A percentile compares a stretch with the other conserved stretches of the same genome.
phyloP scores from a whole-genome alignment of 305 asterid genomes.

The Ajuga reptans region DNA sequence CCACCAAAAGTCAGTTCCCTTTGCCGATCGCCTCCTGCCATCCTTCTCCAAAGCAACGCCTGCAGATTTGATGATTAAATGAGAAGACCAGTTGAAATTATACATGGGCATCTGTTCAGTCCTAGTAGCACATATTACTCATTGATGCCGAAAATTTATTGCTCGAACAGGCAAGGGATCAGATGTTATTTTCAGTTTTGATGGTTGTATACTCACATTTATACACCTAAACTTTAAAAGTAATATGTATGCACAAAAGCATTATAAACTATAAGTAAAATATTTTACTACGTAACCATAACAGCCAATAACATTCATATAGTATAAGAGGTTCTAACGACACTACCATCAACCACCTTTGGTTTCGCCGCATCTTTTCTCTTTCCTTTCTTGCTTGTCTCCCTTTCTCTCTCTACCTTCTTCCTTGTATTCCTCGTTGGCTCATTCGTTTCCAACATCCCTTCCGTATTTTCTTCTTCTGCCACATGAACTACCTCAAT shows the following conservation, averaged over 20 bases:
- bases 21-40: not conserved
- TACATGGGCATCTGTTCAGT: constrained; percentile 1
- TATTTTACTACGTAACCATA: not conserved
- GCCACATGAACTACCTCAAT: constrained; percentile 16
- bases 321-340: constrained; percentile 23
- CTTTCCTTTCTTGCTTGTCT: constrained; percentile 22
- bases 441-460: not conserved
- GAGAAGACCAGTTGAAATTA: not conserved
- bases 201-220: not conserved
- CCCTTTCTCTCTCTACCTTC: constrained; percentile 24
- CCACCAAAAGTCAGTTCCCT: constrained; percentile 56
- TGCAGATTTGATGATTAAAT: constrained; percentile 22
- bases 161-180: not conserved
- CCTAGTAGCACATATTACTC: not conserved
- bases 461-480: constrained; percentile 28
- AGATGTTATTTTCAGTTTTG: not conserved
- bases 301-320: not conserved
- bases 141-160: constrained; percentile 5
- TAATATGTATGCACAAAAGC: not conserved
- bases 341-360: constrained; percentile 35
- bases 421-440: constrained; percentile 18
- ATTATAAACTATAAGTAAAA: constrained; percentile 2
- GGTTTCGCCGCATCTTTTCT: constrained; percentile 22
- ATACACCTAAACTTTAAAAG: not conserved
- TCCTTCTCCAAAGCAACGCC: constrained; percentile 28